A percentile compares a stretch with the other conserved stretches of the same genome.
These are phyloP conservation scores for Neoboletus magnificus DNA, from an alignment of 768 basidiomycete genomes.

Conservation along the genomic window DNA sequence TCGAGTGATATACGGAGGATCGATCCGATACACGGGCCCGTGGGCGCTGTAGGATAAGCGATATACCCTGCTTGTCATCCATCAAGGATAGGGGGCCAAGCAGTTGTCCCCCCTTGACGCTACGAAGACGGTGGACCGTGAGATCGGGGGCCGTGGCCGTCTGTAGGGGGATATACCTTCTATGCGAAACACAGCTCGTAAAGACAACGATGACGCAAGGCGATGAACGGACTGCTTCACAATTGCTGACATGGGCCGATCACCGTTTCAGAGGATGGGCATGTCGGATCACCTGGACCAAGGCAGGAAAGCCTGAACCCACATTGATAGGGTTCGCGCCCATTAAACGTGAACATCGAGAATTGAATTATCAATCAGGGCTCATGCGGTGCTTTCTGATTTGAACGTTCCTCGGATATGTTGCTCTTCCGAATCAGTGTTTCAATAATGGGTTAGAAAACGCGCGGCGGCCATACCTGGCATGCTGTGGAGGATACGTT, in stretches of 20 bases:
- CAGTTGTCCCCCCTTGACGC: not conserved
- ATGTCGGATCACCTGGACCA: constrained; percentile 1
- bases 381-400: not conserved
- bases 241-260: not conserved
- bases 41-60: constrained; percentile 1
- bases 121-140: not conserved
- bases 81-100: not conserved
- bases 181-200: not conserved
- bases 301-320: not conserved
- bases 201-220: not conserved
- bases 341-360: constrained; percentile 7
- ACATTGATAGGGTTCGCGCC: constrained; percentile 7
- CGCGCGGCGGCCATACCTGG: not conserved
- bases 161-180: not conserved
- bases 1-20: not conserved
- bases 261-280: not conserved
- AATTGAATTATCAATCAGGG: not conserved
- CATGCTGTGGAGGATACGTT: constrained; percentile 1
- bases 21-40: not conserved
- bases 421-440: not conserved
- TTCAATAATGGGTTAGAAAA: not conserved
- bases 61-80: not conserved
- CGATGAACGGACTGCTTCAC: not conserved
- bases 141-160: not conserved
- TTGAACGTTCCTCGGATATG: constrained; percentile 10